Evolutionary conservation across 345 rosid genomes (phyloP), one percentile per base, ranked within the genome.

Genomic region (Euphorbia peplus): DNA sequence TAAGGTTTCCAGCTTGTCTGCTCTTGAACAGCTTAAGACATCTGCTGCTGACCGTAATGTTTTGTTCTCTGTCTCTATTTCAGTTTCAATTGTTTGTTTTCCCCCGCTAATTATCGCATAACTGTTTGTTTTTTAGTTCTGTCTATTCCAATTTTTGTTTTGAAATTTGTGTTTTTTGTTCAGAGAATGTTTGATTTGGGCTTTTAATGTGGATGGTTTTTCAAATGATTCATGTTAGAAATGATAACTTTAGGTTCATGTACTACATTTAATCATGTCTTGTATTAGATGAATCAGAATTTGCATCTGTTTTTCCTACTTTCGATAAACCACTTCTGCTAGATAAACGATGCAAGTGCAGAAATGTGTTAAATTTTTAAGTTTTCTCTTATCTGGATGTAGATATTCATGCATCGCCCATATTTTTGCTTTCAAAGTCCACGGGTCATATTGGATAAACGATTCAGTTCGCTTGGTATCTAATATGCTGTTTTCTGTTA

Each of bases 1-100:
- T 24, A 77, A 72, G n/a, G 67, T 64, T 64, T 77, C 80, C 18
- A 64, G 80, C 66, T 21, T 67, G 50, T 77, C 76, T n/a, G 73
- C 80, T 59, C 76, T 77, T 42, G 76, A 77, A 32, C 80, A 77
- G 80, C 80, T 77, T 59, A 77, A 72, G 63, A 64, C 80, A 35
- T 72, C 76, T 50, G 76, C 76, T 7, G 73, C 67, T 58, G 76
- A 77, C 25, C 58, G 80, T 77, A 59, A 72, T 73, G 63, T 3
- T 10, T n/a, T 0, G 0, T 11, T 66, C 44, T 37, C 7, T 25
- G n/a, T 50, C 58, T 21, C 5, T 4, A 4, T 69, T 44, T 12
- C 25, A 58, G 52, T 46, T 67, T 1, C 4, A n/a, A 50, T 19
- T 50, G n/a, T 53, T 25, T 15, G 9, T 8, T 13, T 11, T 18